These are phyloP conservation scores for Plasmodium malariae DNA, from an alignment of 169 alveolate species.

Conservation along the genomic window DNA sequence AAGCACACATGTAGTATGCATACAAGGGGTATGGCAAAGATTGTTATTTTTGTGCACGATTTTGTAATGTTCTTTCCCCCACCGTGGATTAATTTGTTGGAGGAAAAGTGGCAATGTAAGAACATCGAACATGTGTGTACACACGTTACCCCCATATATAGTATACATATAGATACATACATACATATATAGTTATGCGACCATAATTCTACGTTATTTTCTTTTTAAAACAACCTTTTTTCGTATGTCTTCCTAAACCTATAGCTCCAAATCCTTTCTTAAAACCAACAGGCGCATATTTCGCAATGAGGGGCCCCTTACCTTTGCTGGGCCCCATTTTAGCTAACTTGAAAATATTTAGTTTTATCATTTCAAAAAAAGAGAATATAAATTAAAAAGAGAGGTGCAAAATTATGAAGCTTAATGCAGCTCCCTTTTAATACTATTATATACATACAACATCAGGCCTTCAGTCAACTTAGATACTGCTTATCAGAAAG, in stretches of 20 bases:
- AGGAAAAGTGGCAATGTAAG: background rate
- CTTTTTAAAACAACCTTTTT: constrained; percentile 83
- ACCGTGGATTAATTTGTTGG: background rate
- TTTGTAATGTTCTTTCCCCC: too few relatives aligned
- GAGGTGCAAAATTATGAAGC: background rate
- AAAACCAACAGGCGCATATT: constrained; percentile 89
- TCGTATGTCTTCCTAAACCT: constrained; percentile 90
- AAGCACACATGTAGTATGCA: background rate
- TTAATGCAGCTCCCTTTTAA: background rate
- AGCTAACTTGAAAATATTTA: constrained; percentile 77
- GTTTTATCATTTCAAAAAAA: constrained; percentile 34
- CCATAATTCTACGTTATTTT: background rate
- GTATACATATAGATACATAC: background rate
- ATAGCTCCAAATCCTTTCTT: constrained; percentile 92
- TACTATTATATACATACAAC: too few relatives aligned
- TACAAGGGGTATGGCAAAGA: background rate
- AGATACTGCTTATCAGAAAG: too few relatives aligned
- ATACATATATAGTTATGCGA: background rate
- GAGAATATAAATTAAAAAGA: background rate
- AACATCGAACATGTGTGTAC: too few relatives aligned
- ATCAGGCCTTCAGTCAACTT: too few relatives aligned
- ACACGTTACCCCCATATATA: too few relatives aligned
- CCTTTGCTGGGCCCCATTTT: constrained; percentile 90
- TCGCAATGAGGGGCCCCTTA: constrained; percentile 90
- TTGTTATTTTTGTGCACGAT: too few relatives aligned